phyloP scores from a whole-genome alignment of 495 filamentous ascomycete genomes.

The Hypoxylon trugodes region DNA sequence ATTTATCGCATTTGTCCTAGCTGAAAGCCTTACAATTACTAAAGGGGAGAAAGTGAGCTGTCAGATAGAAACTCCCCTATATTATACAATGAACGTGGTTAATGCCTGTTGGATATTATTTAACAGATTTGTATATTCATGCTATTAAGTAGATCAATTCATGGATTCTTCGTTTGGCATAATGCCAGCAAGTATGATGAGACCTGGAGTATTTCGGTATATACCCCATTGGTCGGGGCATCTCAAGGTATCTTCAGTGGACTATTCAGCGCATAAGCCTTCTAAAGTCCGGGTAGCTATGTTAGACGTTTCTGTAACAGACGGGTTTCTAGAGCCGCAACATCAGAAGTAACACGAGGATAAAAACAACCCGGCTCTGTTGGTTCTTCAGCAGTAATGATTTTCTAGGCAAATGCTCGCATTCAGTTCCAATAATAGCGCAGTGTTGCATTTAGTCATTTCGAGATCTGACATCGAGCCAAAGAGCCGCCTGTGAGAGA shows the following conservation, averaged over 20 bases:
- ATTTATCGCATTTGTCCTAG: no score
- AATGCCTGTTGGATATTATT: not conserved
- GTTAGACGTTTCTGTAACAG: no score
- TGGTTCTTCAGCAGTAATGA: slow-evolving; percentile 11
- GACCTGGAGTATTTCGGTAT: slow-evolving; percentile 18
- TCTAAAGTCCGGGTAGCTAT: no score
- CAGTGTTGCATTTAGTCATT: slow-evolving; percentile 23
- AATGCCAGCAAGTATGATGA: slow-evolving; percentile 8
- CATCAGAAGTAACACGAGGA: not conserved
- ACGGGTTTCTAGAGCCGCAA: no score
- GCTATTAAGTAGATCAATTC: slow-evolving; percentile 27
- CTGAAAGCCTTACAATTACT: not conserved
- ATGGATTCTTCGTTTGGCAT: slow-evolving; percentile 26
- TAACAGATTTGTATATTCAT: slow-evolving; percentile 1
- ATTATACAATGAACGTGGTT: slow-evolving; percentile 7
- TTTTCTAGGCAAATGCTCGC: not conserved
- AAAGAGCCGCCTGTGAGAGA: slow-evolving; percentile 27
- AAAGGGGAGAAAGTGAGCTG: not conserved
- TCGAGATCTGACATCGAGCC: slow-evolving; percentile 6
- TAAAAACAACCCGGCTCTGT: not conserved
- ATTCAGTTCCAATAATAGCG: slow-evolving; percentile 27
- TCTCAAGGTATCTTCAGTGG: not conserved
- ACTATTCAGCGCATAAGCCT: not conserved
- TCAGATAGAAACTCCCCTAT: not conserved
- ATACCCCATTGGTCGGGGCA: slow-evolving; percentile 15